phyloP scores from a whole-genome alignment of 805 yeast genomes.

The Nakazawaea siamensis region DNA sequence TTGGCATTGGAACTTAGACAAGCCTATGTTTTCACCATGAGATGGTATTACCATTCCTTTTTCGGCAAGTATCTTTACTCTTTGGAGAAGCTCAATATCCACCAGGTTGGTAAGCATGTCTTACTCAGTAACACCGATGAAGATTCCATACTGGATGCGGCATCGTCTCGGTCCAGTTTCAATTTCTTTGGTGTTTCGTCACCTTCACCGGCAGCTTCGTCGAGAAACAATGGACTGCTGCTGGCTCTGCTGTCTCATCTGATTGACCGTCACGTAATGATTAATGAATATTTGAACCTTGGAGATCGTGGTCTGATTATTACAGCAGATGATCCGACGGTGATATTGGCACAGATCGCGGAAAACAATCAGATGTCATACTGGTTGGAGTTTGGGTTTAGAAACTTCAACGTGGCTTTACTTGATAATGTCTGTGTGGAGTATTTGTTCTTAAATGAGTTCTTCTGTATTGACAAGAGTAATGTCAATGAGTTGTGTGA shows the following conservation, averaged over 20 bases:
- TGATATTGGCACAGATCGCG: constrained; percentile 77
- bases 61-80: constrained; percentile 73
- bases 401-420: constrained; percentile 65
- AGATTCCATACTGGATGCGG: constrained; percentile 1
- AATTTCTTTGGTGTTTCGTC: constrained; percentile 7
- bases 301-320: constrained; percentile 57
- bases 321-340: constrained; percentile 46
- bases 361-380: constrained; percentile 61
- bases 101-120: constrained; percentile 44
- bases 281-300: constrained; percentile 49
- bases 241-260: background rate
- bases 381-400: constrained; percentile 66
- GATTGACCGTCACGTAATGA: constrained; percentile 5
- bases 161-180: constrained; percentile 2
- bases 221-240: background rate
- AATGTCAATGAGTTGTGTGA: constrained; percentile 38
- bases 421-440: constrained; percentile 75
- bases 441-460: constrained; percentile 62
- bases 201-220: constrained; percentile 4
- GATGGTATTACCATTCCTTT: constrained; percentile 82
- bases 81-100: constrained; percentile 52
- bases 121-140: constrained; percentile 40
- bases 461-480: constrained; percentile 46
- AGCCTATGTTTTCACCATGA: constrained; percentile 84
- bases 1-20: constrained; percentile 65